phyloP scores from a whole-genome alignment of 768 basidiomycete genomes.

The Hygrophorus russula region DNA sequence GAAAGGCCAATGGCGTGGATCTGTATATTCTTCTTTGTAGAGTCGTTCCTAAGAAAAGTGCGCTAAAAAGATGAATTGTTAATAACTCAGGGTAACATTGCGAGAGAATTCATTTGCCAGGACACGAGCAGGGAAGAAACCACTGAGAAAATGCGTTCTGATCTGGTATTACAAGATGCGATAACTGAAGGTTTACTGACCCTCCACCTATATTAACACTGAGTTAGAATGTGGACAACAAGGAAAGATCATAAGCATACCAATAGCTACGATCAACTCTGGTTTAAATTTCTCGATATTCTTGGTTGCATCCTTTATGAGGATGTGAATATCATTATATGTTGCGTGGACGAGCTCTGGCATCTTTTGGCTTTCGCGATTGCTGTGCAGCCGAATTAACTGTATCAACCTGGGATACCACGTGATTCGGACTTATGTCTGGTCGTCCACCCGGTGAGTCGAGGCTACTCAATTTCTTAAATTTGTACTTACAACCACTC shows the following conservation, averaged over 20 bases:
- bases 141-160: constrained; percentile 31
- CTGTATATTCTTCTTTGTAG: constrained; percentile 67
- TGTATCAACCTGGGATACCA: too few species aligned
- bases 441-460: not conserved
- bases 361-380: too few species aligned
- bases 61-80: constrained; percentile 32
- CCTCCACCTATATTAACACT: constrained; percentile 50
- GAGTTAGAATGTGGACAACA: constrained; percentile 3
- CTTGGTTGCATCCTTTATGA: constrained; percentile 57
- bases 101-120: constrained; percentile 33
- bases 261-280: constrained; percentile 79
- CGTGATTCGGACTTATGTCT: not conserved
- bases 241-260: constrained; percentile 20
- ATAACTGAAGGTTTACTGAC: constrained; percentile 34
- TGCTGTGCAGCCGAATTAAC: too few species aligned
- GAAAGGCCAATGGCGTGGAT: constrained; percentile 96
- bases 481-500: too few species aligned
- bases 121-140: constrained; percentile 93
- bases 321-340: constrained; percentile 89
- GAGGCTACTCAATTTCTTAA: too few species aligned
- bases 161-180: constrained; percentile 10
- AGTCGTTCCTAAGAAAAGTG: constrained; percentile 69
- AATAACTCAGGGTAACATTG: not conserved
- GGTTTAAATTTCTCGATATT: constrained; percentile 79
- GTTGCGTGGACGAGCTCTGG: constrained; percentile 36